These are phyloP conservation scores for Kappamyces sp. DNA, from an alignment of 192 early-diverging fungal species.

Conservation along the genomic window DNA sequence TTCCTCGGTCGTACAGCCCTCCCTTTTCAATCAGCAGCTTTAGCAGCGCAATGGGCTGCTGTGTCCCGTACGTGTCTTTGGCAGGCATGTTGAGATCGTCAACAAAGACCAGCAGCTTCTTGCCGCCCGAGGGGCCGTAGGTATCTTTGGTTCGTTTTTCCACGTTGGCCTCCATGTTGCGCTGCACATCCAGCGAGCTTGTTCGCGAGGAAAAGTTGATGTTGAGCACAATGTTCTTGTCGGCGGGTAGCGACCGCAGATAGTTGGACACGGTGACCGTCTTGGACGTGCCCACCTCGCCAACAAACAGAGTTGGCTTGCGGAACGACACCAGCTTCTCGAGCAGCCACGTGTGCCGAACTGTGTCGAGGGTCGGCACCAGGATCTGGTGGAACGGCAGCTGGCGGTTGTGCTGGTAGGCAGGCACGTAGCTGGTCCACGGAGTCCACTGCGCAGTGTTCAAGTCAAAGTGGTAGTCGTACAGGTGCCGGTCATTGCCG, in stretches of 20 bases:
- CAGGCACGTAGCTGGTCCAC: constrained; percentile 51
- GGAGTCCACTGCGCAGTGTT: constrained; percentile 47
- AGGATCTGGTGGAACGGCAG: constrained; percentile 50
- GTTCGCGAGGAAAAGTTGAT: constrained; percentile 57
- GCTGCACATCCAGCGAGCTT: constrained; percentile 53
- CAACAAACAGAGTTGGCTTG: constrained; percentile 55
- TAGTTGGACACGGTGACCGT: constrained; percentile 56
- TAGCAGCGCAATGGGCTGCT: constrained; percentile 56
- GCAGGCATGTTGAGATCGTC: constrained; percentile 60
- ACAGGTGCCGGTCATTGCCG: constrained; percentile 49
- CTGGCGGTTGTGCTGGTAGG: constrained; percentile 45
- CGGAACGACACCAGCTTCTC: constrained; percentile 47
- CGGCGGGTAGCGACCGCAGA: constrained; percentile 38
- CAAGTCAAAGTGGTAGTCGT: constrained; percentile 55
- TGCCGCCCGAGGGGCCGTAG: constrained; percentile 50
- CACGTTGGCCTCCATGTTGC: constrained; percentile 55
- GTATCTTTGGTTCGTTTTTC: constrained; percentile 61
- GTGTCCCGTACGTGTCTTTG: constrained; percentile 61
- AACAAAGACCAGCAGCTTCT: constrained; percentile 48
- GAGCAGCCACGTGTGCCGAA: constrained; percentile 53
- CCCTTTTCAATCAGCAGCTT: constrained; percentile 57
- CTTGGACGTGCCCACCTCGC: constrained; percentile 55
- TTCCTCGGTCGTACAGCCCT: constrained; percentile 53
- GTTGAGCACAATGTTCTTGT: constrained; percentile 52
- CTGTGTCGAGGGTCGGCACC: constrained; percentile 54